Evolutionary conservation across 2,329 filamentous ascomycete genomes (phyloP).

Genomic region (Neonectria sp.): DNA sequence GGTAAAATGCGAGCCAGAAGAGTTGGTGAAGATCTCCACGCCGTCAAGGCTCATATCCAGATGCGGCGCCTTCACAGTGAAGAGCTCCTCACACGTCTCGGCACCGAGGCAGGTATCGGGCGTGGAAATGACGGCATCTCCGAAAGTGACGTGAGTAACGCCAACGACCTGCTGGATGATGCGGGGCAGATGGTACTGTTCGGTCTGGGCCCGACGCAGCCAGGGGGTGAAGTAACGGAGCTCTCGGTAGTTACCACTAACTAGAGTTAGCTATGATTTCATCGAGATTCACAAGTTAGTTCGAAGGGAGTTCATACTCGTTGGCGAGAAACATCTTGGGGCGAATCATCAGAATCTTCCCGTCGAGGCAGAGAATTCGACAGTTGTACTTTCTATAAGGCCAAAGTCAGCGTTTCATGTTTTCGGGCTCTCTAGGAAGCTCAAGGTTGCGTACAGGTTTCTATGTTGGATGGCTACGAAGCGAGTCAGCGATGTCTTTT

Average conservation of each 20-base stretch:
- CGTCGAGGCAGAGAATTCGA: conserved; percentile 62
- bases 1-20: conserved; percentile 51
- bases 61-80: conserved; percentile 40
- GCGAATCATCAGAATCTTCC: conserved; percentile 79
- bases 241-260: conserved; percentile 53
- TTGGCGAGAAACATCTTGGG: conserved; percentile 66
- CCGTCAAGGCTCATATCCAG: conserved; percentile 63
- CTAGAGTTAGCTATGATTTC: conserved; percentile 54
- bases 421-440: not conserved
- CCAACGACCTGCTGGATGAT: conserved; percentile 68
- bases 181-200: conserved; percentile 62
- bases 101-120: conserved; percentile 57
- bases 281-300: conserved; percentile 77
- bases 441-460: not conserved
- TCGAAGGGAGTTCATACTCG: conserved; percentile 37
- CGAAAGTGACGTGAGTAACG: conserved; percentile 56
- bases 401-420: not conserved
- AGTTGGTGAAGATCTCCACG: conserved; percentile 81
- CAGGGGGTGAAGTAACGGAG: conserved; percentile 59
- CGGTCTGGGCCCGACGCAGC: conserved; percentile 52
- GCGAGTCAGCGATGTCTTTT: not conserved
- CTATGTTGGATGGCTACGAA: not conserved
- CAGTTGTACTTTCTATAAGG: conserved; percentile 54
- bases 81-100: conserved; percentile 59
- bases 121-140: conserved; percentile 57